These are phyloP conservation scores for Histomonas meleagridis DNA, from an alignment of 208 protist species.

Conservation along the genomic window DNA sequence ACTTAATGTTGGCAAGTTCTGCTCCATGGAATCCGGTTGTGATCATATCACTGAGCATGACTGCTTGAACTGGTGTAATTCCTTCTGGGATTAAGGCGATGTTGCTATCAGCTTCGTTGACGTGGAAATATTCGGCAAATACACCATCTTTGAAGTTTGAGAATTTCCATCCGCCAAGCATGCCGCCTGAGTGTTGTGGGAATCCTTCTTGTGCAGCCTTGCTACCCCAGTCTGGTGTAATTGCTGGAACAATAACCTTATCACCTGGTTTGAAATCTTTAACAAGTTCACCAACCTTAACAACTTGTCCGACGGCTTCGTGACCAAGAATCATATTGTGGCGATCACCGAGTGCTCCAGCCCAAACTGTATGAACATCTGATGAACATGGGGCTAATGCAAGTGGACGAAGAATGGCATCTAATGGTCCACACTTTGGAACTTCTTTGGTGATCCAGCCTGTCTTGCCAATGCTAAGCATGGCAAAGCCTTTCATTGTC, in stretches of 20 bases:
- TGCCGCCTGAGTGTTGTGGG: background rate
- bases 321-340: constrained; percentile 12
- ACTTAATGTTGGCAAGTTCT: background rate
- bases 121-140: background rate
- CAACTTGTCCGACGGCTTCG: background rate
- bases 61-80: background rate
- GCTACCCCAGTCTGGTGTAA: constrained; percentile 4
- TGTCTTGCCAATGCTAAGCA: background rate
- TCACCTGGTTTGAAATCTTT: constrained; percentile 6
- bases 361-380: constrained; percentile 26
- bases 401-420: constrained; percentile 8
- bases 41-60: constrained; percentile 28
- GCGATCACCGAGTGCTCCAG: constrained; percentile 14
- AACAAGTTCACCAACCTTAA: background rate
- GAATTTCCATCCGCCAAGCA: constrained; percentile 29
- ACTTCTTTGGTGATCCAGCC: background rate
- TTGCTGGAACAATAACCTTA: background rate
- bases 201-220: background rate
- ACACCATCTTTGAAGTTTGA: constrained; percentile 34
- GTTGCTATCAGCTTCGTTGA: constrained; percentile 20
- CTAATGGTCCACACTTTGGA: constrained; percentile 12
- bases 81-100: background rate
- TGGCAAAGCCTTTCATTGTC: background rate
- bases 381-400: constrained; percentile 24
- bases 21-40: constrained; percentile 18